Evolutionary conservation across 495 filamentous ascomycete species (phyloP).

Genomic region (Corynascus novoguineensis): DNA sequence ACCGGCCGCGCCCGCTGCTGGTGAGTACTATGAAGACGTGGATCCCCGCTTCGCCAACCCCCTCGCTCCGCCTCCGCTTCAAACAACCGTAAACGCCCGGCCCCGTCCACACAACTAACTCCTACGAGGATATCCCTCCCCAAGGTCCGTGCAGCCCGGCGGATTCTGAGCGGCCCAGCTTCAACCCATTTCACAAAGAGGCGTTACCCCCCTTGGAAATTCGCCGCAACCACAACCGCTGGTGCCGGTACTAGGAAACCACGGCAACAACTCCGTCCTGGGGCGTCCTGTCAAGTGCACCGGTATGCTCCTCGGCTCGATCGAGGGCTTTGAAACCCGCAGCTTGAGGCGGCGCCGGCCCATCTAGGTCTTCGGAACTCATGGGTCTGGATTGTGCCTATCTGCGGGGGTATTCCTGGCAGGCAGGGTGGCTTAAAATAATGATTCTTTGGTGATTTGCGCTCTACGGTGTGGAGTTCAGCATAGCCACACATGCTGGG

Average conservation of each 20-base stretch:
- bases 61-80: slow-evolving; percentile 26
- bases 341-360: slow-evolving; percentile 25
- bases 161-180: slow-evolving; percentile 69
- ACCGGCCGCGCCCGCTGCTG: slow-evolving; percentile 33
- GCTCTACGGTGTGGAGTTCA: background rate
- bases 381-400: slow-evolving; percentile 37
- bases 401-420: background rate
- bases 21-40: slow-evolving; percentile 86
- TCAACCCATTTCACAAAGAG: slow-evolving; percentile 78
- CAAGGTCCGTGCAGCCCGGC: slow-evolving; percentile 68
- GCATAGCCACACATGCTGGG: background rate
- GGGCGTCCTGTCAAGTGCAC: slow-evolving; percentile 43
- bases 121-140: slow-evolving; percentile 56
- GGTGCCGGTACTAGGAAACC: slow-evolving; percentile 24
- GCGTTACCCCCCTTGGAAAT: slow-evolving; percentile 83
- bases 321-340: slow-evolving; percentile 70
- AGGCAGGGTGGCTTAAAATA: background rate
- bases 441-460: background rate
- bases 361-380: slow-evolving; percentile 17
- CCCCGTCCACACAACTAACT: slow-evolving; percentile 29
- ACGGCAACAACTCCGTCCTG: slow-evolving; percentile 14
- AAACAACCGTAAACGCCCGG: slow-evolving; percentile 27
- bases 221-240: slow-evolving; percentile 36
- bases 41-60: slow-evolving; percentile 72
- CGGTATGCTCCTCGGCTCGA: slow-evolving; percentile 60